Percentiles rank a stretch among this genome's conserved stretches.
phyloP scores from a whole-genome alignment of 768 basidiomycete species.

The Tephrocybe sp. region DNA sequence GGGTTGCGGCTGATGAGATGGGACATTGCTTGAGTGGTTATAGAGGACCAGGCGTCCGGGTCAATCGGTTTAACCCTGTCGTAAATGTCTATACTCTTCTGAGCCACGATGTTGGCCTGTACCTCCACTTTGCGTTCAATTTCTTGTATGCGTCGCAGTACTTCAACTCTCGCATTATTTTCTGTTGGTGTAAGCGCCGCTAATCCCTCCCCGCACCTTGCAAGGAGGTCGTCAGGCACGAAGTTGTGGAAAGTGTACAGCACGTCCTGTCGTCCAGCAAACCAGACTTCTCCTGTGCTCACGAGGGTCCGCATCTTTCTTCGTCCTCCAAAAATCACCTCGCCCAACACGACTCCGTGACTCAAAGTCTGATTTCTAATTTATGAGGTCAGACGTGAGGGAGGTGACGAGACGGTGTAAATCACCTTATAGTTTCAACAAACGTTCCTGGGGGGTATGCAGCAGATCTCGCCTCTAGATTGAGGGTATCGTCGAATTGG shows the following conservation, averaged over 20 bases:
- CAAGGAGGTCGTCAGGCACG: conserved; percentile 42
- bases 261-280: conserved; percentile 51
- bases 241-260: conserved; percentile 62
- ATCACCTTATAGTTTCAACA: conserved; percentile 52
- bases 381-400: conserved; percentile 3
- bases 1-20: conserved; percentile 37
- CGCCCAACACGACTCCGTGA: conserved; percentile 38
- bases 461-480: conserved; percentile 16
- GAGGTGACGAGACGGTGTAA: conserved; percentile 13
- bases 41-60: conserved; percentile 50
- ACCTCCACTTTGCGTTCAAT: conserved; percentile 50
- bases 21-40: conserved; percentile 58
- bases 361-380: conserved; percentile 30
- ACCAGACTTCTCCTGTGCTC: conserved; percentile 55
- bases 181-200: conserved; percentile 33
- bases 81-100: conserved; percentile 41
- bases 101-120: conserved; percentile 28
- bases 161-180: conserved; percentile 60
- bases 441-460: conserved; percentile 45
- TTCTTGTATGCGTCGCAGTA: conserved; percentile 58
- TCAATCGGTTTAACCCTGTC: conserved; percentile 41
- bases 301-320: conserved; percentile 26
- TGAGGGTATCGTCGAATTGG: neutral
- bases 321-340: conserved; percentile 19
- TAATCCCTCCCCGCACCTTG: conserved; percentile 43